Conservation (phyloP, 140 eudicot species). For the Stevia rebaudiana region DNA sequence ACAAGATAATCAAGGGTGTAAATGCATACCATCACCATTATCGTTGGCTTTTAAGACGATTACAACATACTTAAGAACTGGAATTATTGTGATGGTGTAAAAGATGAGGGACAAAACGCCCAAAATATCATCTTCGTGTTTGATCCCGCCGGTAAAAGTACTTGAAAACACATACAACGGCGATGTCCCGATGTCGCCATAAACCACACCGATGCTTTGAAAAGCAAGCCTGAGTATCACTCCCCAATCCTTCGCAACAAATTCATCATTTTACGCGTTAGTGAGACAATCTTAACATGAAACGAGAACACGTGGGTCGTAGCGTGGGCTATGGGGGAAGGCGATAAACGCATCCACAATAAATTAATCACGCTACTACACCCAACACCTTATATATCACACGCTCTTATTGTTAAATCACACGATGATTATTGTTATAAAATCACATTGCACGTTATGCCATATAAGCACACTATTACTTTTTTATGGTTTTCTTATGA, state of each 20-base stretch:
- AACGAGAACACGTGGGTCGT: too few species aligned
- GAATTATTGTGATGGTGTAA: conserved; percentile 63
- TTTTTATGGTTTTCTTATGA: too few species aligned
- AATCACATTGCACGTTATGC: too few species aligned
- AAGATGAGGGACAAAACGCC: conserved; percentile 53
- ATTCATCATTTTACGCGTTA: neutral
- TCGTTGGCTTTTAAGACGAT: conserved; percentile 66
- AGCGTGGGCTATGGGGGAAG: too few species aligned
- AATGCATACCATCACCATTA: conserved; percentile 58
- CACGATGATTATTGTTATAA: too few species aligned
- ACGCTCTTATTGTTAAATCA: too few species aligned
- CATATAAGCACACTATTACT: too few species aligned
- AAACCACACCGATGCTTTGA: conserved; percentile 79
- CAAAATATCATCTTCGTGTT: conserved; percentile 56
- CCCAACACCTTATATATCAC: too few species aligned
- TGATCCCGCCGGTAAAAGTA: conserved; percentile 46
- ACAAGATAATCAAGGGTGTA: neutral
- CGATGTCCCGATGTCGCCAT: conserved; percentile 81
- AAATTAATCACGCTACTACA: too few species aligned
- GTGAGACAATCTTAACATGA: neutral
- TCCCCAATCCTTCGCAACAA: conserved; percentile 31
- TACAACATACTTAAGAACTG: conserved; percentile 68
- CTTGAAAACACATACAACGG: conserved; percentile 60
- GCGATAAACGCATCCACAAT: too few species aligned
- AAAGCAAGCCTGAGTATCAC: conserved; percentile 51